A percentile compares a stretch with the other conserved stretches of the same genome.
Evolutionary conservation across 1,139 yeast species (phyloP).

Genomic region (Pichia sp.): DNA sequence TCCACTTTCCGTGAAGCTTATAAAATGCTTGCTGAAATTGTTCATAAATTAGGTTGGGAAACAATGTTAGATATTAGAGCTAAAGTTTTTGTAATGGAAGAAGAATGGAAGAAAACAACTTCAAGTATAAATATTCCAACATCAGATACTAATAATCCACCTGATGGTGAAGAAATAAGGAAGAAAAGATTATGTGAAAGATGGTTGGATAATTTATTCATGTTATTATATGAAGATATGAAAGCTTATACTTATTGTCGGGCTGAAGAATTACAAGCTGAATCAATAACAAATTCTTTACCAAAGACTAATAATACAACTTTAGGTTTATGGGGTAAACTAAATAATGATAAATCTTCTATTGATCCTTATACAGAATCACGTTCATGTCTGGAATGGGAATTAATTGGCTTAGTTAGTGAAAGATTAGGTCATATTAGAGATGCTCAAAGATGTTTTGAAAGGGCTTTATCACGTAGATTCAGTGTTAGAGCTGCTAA

Average conservation of each 20-base stretch:
- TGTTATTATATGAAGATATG: slow-evolving; percentile 53
- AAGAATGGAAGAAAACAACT: slow-evolving; percentile 34
- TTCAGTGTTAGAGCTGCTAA: slow-evolving; percentile 77
- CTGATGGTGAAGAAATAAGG: slow-evolving; percentile 6
- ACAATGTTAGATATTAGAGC: slow-evolving; percentile 48
- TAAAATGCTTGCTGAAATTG: slow-evolving; percentile 48
- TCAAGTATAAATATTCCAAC: background rate
- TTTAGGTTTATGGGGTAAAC: slow-evolving; percentile 10
- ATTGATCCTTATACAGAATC: slow-evolving; percentile 11
- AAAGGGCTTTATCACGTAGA: slow-evolving; percentile 46
- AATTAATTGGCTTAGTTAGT: slow-evolving; percentile 47
- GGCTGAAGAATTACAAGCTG: slow-evolving; percentile 36
- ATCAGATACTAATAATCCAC: slow-evolving; percentile 2
- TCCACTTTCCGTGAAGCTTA: slow-evolving; percentile 53
- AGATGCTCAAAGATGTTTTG: slow-evolving; percentile 57
- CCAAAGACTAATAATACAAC: background rate
- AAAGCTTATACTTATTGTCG: slow-evolving; percentile 53
- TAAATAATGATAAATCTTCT: slow-evolving; percentile 28
- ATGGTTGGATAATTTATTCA: slow-evolving; percentile 56
- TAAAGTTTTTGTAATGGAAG: slow-evolving; percentile 58
- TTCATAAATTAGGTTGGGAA: slow-evolving; percentile 55
- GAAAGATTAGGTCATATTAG: slow-evolving; percentile 47
- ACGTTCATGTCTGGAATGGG: slow-evolving; percentile 52
- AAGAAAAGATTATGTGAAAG: slow-evolving; percentile 54
- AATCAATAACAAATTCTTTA: slow-evolving; percentile 10